Conservation (phyloP, 495 filamentous ascomycete genomes). For the Daldinia concentrica region DNA sequence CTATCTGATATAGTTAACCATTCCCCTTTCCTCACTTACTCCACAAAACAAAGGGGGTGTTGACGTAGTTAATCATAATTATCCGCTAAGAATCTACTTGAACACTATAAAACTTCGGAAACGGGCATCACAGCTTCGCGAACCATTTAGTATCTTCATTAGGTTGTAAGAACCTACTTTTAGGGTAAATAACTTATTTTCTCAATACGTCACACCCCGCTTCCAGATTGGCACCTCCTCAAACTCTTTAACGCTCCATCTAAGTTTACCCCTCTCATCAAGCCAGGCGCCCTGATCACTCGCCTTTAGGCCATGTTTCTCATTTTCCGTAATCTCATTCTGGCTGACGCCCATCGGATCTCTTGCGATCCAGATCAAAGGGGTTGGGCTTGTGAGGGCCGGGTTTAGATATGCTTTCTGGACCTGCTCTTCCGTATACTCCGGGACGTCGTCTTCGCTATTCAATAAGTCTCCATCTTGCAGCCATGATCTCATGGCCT, state of each 20-base stretch:
- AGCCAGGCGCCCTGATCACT: constrained; percentile 73
- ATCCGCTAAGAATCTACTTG: too few relatives aligned
- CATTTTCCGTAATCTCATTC: constrained; percentile 62
- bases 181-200: too few relatives aligned
- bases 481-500: constrained; percentile 42
- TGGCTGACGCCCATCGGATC: constrained; percentile 71
- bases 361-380: constrained; percentile 74
- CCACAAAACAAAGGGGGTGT: not conserved
- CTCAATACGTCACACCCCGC: constrained; percentile 57
- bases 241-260: constrained; percentile 58
- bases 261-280: constrained; percentile 65
- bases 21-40: not conserved
- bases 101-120: too few relatives aligned
- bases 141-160: too few relatives aligned
- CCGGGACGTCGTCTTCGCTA: constrained; percentile 60
- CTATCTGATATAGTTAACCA: not conserved
- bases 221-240: constrained; percentile 74
- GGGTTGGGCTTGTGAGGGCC: constrained; percentile 66
- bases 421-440: constrained; percentile 65
- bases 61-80: not conserved
- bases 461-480: constrained; percentile 54
- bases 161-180: not conserved
- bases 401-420: constrained; percentile 72
- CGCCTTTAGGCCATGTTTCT: constrained; percentile 44
- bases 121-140: too few relatives aligned